Evolutionary conservation across 2,329 filamentous ascomycete species (phyloP).

Genomic region (Leptographium galeiforme): DNA sequence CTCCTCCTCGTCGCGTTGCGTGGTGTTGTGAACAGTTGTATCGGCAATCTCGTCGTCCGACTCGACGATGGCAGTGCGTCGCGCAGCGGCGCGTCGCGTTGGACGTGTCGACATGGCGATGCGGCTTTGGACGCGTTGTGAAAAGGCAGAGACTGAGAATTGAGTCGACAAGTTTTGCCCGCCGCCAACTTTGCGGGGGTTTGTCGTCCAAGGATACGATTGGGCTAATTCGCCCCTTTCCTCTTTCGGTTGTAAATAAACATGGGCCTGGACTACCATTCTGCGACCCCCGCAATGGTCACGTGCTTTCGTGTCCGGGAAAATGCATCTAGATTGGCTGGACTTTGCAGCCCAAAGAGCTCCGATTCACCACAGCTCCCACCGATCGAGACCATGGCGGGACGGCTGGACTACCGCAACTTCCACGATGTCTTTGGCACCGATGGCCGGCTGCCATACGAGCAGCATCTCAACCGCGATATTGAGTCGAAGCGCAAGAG

Average conservation of each 20-base stretch:
- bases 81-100: conserved; percentile 36
- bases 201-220: background rate
- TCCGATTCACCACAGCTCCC: background rate
- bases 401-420: conserved; percentile 46
- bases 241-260: conserved; percentile 14
- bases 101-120: conserved; percentile 27
- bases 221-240: conserved; percentile 1
- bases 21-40: conserved; percentile 25
- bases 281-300: background rate
- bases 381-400: conserved; percentile 1
- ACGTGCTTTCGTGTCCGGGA: background rate
- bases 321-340: background rate
- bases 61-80: conserved; percentile 63
- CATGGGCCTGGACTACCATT: background rate
- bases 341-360: background rate
- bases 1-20: conserved; percentile 53
- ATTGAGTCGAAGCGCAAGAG: conserved; percentile 54
- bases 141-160: background rate
- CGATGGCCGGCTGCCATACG: conserved; percentile 47
- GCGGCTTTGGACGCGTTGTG: background rate
- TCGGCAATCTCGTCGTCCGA: conserved; percentile 61
- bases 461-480: conserved; percentile 43
- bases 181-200: too few species aligned
- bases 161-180: background rate
- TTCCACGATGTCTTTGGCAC: conserved; percentile 56